A percentile compares a stretch with the other conserved stretches of the same genome.
Conservation (phyloP, 2,329 filamentous ascomycete genomes). For the Fusarium metavorans region DNA sequence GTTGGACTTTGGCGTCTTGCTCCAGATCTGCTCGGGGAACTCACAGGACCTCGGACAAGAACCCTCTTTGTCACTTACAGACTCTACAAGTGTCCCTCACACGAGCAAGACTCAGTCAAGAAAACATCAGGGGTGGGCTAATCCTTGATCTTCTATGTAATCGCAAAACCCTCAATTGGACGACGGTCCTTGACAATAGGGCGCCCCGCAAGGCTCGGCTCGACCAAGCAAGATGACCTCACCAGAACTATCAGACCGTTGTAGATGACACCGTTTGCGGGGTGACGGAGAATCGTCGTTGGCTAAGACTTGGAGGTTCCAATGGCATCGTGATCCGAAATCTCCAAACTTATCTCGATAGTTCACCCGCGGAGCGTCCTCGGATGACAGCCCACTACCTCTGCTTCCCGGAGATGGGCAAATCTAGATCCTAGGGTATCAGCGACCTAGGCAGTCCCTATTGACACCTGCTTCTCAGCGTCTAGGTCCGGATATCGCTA, state of each 20-base stretch:
- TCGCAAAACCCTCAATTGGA: background rate
- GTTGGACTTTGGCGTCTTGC: background rate
- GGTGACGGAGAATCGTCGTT: background rate
- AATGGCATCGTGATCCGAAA: background rate
- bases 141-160: background rate
- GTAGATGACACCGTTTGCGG: background rate
- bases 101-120: background rate
- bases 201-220: background rate
- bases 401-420: background rate
- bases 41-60: background rate
- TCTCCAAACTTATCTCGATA: background rate
- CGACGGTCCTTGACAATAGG: background rate
- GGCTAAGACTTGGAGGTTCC: background rate
- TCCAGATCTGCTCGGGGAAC: background rate
- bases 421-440: background rate
- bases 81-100: background rate
- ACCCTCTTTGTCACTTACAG: background rate
- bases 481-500: background rate
- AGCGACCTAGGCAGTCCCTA: background rate
- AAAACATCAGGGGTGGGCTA: background rate
- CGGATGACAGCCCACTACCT: background rate
- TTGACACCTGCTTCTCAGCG: background rate
- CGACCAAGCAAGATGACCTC: background rate
- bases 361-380: background rate
- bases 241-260: background rate